These are phyloP conservation scores for Erysimum cheiranthoides DNA, from an alignment of 345 rosid species.

Conservation along the genomic window DNA sequence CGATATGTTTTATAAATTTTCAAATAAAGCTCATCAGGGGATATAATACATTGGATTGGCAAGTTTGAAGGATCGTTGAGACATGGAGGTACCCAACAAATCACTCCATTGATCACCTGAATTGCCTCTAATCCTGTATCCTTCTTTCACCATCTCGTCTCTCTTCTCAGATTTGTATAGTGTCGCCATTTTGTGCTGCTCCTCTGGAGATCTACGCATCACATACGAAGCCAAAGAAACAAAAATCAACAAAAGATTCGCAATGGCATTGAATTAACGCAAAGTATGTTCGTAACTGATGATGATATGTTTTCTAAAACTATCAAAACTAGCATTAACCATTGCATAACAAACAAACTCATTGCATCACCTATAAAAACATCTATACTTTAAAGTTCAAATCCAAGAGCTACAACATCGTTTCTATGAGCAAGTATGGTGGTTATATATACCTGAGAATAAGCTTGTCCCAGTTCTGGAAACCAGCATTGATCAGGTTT, in stretches of 20 bases:
- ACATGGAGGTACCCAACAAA: constrained; percentile 66
- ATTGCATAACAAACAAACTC: not conserved
- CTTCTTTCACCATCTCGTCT: constrained; percentile 70
- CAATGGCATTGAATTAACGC: not conserved
- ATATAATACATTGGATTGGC: constrained; percentile 92
- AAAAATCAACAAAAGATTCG: not conserved
- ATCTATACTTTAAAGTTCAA: not conserved
- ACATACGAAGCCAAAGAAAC: not conserved
- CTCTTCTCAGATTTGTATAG: constrained; percentile 72
- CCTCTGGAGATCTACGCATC: constrained; percentile 60
- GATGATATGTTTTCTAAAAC: not conserved
- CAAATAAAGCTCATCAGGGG: constrained; percentile 46
- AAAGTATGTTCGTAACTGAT: not conserved
- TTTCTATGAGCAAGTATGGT: not conserved
- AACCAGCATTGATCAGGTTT: constrained; percentile 74
- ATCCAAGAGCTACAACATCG: not conserved
- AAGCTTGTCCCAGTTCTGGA: constrained; percentile 82
- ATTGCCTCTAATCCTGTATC: constrained; percentile 80
- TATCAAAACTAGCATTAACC: constrained; percentile 17
- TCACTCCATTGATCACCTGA: constrained; percentile 99
- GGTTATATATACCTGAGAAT: constrained; percentile 67
- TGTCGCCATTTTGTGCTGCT: constrained; percentile 63
- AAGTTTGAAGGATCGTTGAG: constrained; percentile 79
- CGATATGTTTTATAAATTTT: not conserved
- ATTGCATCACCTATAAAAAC: not conserved